Conservation (phyloP, 345 rosid genomes). For the Ricinus communis region DNA sequence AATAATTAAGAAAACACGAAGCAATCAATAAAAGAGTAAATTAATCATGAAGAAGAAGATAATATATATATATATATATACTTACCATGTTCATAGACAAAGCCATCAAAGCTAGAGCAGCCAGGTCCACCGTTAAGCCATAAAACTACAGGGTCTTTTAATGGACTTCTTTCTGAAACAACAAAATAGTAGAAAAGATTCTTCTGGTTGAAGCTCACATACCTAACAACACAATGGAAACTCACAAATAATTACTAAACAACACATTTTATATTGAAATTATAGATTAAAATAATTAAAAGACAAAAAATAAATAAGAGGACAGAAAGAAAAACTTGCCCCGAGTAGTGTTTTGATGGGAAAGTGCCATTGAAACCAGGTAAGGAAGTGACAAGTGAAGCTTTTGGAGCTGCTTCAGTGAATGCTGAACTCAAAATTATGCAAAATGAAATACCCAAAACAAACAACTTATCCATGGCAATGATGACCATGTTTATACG, state of each 20-base stretch:
- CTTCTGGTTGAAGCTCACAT: conserved; percentile 40
- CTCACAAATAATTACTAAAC: no score
- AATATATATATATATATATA: background rate
- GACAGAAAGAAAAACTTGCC: conserved; percentile 12
- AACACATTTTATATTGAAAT: background rate
- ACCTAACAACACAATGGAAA: conserved; percentile 27
- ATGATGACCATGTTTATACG: background rate
- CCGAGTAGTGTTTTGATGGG: conserved; percentile 40
- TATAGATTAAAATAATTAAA: background rate
- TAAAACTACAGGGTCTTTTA: conserved; percentile 37
- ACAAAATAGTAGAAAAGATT: conserved; percentile 39
- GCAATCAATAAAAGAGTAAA: background rate
- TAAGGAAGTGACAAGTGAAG: conserved; percentile 19
- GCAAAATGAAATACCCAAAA: conserved; percentile 1
- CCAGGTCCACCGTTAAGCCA: conserved; percentile 54
- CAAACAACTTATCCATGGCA: conserved; percentile 10
- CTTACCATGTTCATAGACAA: conserved; percentile 47
- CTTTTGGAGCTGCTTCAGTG: conserved; percentile 30
- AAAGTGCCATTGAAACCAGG: conserved; percentile 42
- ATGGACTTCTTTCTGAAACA: conserved; percentile 34
- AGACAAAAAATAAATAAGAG: background rate
- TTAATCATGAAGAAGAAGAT: background rate
- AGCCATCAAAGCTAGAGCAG: conserved; percentile 49
- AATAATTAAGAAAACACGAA: background rate
- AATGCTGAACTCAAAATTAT: conserved; percentile 3